Conservation (phyloP, 305 asterid genomes). For the Fraxinus paxiana region DNA sequence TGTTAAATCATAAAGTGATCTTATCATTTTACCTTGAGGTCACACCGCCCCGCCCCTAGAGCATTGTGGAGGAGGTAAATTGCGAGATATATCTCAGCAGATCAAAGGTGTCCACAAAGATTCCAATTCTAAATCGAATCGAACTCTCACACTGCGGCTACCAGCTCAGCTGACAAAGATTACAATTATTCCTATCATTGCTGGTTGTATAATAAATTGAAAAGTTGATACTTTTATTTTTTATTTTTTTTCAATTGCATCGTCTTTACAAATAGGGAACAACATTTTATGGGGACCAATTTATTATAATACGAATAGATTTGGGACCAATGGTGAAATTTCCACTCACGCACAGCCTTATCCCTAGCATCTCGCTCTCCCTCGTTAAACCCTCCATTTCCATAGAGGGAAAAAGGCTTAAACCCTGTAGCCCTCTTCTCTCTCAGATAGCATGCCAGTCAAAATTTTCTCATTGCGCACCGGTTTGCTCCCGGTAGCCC, state of each 20-base stretch:
- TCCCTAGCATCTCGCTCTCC: background rate
- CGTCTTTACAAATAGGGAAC: background rate
- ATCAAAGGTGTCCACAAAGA: too few species aligned
- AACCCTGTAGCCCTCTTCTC: conserved; percentile 38
- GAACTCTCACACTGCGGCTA: too few species aligned
- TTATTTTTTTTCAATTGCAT: too few species aligned
- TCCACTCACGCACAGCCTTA: background rate
- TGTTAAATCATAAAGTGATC: background rate
- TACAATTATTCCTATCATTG: background rate
- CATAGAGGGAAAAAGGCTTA: conserved; percentile 26
- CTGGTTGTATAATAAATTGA: too few species aligned
- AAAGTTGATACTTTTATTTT: too few species aligned
- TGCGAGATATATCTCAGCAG: too few species aligned
- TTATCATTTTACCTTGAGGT: background rate
- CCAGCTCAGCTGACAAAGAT: too few species aligned
- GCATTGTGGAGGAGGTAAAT: too few species aligned
- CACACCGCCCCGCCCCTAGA: too few species aligned
- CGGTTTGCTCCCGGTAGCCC: conserved; percentile 28
- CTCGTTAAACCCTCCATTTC: conserved; percentile 31
- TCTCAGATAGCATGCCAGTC: conserved; percentile 41
- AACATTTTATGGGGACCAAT: background rate
- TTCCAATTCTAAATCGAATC: too few species aligned
- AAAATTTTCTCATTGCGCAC: conserved; percentile 50
- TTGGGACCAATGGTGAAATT: background rate
- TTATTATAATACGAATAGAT: background rate